A percentile compares a stretch with the other conserved stretches of the same genome.
Conservation (phyloP, 306 rosid genomes). For the Rubus idaeus region DNA sequence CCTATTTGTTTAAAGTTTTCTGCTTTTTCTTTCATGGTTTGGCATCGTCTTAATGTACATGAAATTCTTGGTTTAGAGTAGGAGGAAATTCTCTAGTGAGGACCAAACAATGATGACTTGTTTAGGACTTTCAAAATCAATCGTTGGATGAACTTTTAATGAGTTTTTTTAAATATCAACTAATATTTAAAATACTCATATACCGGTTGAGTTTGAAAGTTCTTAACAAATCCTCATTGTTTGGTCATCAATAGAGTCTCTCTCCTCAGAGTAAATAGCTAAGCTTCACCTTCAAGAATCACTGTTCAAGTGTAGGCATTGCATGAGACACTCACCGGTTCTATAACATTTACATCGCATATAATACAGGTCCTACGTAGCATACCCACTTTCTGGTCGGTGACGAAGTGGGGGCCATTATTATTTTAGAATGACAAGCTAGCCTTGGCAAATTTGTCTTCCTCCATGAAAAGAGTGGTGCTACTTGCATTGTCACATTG, state of each 20-base stretch:
- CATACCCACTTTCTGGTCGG: conserved; percentile 31
- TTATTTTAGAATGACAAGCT: background rate
- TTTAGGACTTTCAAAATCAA: no score
- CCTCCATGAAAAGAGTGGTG: background rate
- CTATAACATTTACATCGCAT: background rate
- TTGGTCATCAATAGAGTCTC: no score
- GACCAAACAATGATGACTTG: no score
- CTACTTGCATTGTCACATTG: background rate
- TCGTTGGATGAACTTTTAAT: no score
- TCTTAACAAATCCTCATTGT: no score
- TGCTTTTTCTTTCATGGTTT: background rate
- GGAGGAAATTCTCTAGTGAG: no score
- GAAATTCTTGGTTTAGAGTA: background rate
- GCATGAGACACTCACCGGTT: conserved; percentile 7
- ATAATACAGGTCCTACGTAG: conserved; percentile 30
- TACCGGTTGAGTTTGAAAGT: no score
- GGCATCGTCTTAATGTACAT: background rate
- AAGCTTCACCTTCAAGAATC: background rate
- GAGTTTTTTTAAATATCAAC: no score
- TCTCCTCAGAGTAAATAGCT: no score
- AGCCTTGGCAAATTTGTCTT: background rate
- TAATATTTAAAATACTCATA: no score
- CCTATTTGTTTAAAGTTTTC: background rate
- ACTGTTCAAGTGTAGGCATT: background rate
- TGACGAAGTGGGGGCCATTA: conserved; percentile 24